Percentiles rank a stretch among this genome's conserved stretches.
These are phyloP conservation scores for Apiospora malaysiana DNA, from an alignment of 2,329 filamentous ascomycete genomes.

Conservation along the genomic window DNA sequence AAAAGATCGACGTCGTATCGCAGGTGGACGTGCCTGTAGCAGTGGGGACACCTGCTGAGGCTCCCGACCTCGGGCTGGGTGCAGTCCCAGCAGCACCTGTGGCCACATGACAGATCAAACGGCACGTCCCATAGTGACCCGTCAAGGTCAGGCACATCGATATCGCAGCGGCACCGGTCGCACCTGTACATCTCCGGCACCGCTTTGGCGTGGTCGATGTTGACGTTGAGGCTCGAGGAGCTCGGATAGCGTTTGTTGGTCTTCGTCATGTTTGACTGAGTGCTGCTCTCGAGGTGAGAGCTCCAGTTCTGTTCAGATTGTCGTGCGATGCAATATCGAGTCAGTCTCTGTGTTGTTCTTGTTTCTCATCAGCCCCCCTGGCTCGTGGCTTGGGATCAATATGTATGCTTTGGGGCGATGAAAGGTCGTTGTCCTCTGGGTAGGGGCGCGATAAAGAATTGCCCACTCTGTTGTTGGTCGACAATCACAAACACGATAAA, in stretches of 20 bases:
- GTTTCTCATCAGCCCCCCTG: background rate
- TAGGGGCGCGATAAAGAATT: background rate
- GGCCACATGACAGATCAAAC: background rate
- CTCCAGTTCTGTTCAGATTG: background rate
- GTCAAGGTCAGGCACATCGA: background rate
- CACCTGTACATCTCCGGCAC: background rate
- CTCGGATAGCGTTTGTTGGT: background rate
- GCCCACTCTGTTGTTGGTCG: background rate
- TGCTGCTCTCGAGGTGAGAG: background rate
- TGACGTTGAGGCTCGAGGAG: background rate
- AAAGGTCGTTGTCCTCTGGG: background rate
- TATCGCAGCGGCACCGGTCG: background rate
- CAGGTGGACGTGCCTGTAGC: background rate
- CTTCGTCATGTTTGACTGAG: background rate
- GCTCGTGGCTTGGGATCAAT: background rate
- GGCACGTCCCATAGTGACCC: background rate
- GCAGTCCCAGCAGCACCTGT: background rate
- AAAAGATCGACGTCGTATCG: background rate
- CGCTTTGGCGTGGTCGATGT: background rate
- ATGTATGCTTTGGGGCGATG: background rate
- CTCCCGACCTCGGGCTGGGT: background rate
- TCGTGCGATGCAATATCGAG: background rate
- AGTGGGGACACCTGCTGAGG: background rate
- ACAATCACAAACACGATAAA: background rate
- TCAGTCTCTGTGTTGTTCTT: background rate